Conservation (phyloP, 768 basidiomycete species). For the Mycena albidolilacea region DNA sequence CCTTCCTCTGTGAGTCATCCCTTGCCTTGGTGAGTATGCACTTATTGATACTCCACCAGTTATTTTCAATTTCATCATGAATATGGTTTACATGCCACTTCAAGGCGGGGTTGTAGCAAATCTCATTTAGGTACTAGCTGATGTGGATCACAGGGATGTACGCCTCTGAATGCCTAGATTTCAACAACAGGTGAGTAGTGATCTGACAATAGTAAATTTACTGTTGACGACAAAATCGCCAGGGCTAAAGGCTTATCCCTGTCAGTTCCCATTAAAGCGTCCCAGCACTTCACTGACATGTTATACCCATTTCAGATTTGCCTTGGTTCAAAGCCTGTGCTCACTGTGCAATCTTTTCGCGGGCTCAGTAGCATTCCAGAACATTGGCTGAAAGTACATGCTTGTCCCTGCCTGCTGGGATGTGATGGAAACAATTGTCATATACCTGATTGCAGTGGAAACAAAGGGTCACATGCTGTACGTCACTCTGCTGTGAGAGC, state of each 20-base stretch:
- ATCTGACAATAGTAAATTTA: too few relatives aligned
- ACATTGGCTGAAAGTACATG: slow-evolving; percentile 34
- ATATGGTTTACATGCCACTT: slow-evolving; percentile 33
- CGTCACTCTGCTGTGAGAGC: background rate
- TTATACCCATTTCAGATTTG: slow-evolving; percentile 1
- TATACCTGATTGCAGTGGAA: slow-evolving; percentile 33
- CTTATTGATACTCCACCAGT: background rate
- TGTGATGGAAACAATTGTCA: slow-evolving; percentile 22
- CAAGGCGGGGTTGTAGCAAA: background rate
- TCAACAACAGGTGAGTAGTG: background rate
- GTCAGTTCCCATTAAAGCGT: background rate
- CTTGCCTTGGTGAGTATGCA: background rate
- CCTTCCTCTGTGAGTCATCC: slow-evolving; percentile 57
- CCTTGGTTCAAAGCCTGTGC: slow-evolving; percentile 25
- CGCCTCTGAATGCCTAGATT: slow-evolving; percentile 27
- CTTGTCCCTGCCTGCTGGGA: slow-evolving; percentile 27
- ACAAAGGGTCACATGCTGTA: slow-evolving; percentile 35
- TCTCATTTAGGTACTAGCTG: background rate
- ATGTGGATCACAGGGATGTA: slow-evolving; percentile 22
- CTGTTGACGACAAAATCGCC: background rate
- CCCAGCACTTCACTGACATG: background rate
- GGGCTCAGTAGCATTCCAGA: slow-evolving; percentile 26
- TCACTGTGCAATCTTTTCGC: slow-evolving; percentile 25
- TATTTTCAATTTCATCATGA: slow-evolving; percentile 18
- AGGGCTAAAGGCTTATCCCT: slow-evolving; percentile 33